Evolutionary conservation across 768 basidiomycete genomes (phyloP).

Genomic region (Pleurotus cornucopiae): DNA sequence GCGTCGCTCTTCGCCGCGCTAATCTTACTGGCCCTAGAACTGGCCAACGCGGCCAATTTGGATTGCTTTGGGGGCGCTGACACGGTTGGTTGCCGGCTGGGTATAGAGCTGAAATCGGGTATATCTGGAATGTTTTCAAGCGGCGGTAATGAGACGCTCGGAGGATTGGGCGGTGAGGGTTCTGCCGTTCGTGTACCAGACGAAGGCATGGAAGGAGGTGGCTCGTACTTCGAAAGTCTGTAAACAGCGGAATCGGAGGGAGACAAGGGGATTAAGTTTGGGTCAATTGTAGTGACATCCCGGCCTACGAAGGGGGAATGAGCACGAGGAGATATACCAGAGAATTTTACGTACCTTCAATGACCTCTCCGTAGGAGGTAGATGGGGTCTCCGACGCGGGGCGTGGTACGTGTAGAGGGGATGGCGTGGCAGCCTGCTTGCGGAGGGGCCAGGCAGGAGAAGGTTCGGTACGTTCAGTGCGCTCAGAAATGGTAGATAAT

Average conservation of each 20-base stretch:
- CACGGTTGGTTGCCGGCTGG: conserved; percentile 24
- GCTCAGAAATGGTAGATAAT: conserved; percentile 66
- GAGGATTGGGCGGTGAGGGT: conserved; percentile 31
- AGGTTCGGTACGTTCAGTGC: conserved; percentile 60
- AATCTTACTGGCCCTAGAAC: conserved; percentile 46
- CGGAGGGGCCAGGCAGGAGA: conserved; percentile 44
- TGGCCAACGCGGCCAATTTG: conserved; percentile 66
- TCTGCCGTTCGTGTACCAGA: conserved; percentile 33
- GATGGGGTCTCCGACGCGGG: conserved; percentile 32
- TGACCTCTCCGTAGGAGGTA: conserved; percentile 61
- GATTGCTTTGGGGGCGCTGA: conserved; percentile 44
- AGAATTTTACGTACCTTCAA: conserved; percentile 39
- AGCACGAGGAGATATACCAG: background rate
- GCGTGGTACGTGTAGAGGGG: conserved; percentile 34
- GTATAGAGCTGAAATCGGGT: conserved; percentile 47
- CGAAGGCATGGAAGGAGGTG: conserved; percentile 49
- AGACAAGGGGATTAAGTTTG: conserved; percentile 59
- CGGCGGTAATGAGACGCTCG: conserved; percentile 41
- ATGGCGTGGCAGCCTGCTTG: conserved; percentile 23
- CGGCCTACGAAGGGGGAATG: conserved; percentile 10
- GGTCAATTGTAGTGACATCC: conserved; percentile 32
- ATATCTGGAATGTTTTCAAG: conserved; percentile 53
- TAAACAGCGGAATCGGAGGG: conserved; percentile 66
- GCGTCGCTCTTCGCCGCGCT: conserved; percentile 39
- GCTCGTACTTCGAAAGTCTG: conserved; percentile 53